Base-by-base conservation (phyloP, 192 early-diverging fungal genomes). In the Backusella tarrabulga region DNA sequence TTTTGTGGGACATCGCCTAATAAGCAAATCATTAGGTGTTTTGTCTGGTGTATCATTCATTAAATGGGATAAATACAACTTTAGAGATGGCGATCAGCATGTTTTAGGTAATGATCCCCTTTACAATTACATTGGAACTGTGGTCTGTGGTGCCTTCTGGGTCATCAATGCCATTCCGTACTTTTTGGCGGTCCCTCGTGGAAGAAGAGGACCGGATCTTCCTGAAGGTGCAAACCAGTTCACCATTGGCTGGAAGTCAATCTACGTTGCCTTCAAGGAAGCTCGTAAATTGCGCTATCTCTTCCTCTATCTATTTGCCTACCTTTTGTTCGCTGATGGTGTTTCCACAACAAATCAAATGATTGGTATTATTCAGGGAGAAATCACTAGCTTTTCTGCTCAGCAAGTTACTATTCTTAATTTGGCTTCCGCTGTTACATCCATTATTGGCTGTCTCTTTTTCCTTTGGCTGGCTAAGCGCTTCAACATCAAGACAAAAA, bases 321-420 rank as follows among this genome's bases (percentile, higher is more conserved):
- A 90, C 87, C 93, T 93, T 76, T 83, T 93, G 71, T 87, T 90
- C 74, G 87, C 91, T 6, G 93, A 95, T 68, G 90, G 85, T 4
- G 86, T 88, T 42, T 90, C 78, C 40, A 91, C 91, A 14, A 85
- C 91, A 19, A 83, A 82, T 67, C 68, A 69, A 79, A 70, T 88
- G 86, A 15, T 82, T 88, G 63, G 87, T 87, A 42, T 85, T 87
- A 12, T 85, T 91, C 44, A 92, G 84, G 83, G 89, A 81, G 68
- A 90, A 85, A 85, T 94, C 73, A 80, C 85, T 40, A 76, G 85
- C 26, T 75, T 79, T 34, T 81, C 85, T 42, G 83, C 78, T 6
- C 76, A 86, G 34, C 81, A 92, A 41, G 78, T 89, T 23, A 86
- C 87, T 17, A 84, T 87, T 29, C 85, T 88, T 29, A 88, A 89